A percentile compares a stretch with the other conserved stretches of the same genome.
Conservation (phyloP, 1,284 basidiomycete species). For the Rhodotorula sp. region DNA sequence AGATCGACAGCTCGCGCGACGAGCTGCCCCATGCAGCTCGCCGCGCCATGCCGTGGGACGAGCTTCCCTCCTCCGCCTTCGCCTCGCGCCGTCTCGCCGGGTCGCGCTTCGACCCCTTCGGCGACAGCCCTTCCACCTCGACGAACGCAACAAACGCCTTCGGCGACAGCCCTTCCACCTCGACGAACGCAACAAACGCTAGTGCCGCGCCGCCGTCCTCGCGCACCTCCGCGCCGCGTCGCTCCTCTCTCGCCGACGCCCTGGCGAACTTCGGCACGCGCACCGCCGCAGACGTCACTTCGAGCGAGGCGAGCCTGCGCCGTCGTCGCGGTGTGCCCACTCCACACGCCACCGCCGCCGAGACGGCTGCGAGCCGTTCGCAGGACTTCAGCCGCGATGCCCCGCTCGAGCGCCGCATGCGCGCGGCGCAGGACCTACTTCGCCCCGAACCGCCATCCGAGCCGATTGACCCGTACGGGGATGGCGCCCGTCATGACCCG, state of each 20-base stretch:
- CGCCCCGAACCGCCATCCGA: too few species aligned
- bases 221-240: not conserved
- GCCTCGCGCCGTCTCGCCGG: not conserved
- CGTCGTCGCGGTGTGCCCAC: not conserved
- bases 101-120: constrained; percentile 12
- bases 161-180: not conserved
- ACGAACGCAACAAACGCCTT: not conserved
- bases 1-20: not conserved
- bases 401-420: too few species aligned
- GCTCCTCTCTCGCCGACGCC: constrained; percentile 7
- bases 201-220: not conserved
- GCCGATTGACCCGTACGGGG: too few species aligned
- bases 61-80: not conserved
- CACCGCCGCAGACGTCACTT: not conserved
- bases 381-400: too few species aligned
- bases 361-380: not conserved
- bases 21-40: not conserved
- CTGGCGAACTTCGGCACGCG: constrained; percentile 1
- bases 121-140: not conserved
- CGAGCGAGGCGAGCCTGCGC: not conserved
- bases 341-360: not conserved
- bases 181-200: not conserved
- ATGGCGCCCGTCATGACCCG: too few species aligned
- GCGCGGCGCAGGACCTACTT: too few species aligned
- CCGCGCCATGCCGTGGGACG: constrained; percentile 4